Percentiles rank a stretch among this genome's conserved stretches.
Conservation (phyloP, 2,329 filamentous ascomycete genomes). For the Bimuria novae-zelandiae region DNA sequence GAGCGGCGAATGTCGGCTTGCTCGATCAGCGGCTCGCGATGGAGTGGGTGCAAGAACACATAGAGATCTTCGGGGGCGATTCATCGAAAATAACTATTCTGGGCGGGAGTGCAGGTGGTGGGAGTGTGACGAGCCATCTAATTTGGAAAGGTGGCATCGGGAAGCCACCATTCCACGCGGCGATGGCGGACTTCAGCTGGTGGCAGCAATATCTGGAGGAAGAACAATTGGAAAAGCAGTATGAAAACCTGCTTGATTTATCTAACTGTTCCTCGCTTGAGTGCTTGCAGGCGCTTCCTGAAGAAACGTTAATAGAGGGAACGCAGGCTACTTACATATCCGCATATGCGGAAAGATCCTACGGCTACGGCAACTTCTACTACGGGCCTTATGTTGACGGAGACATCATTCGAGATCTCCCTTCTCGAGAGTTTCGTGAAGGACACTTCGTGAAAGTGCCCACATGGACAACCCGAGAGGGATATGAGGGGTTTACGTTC, state of each 20-base stretch:
- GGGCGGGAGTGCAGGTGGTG: conserved; percentile 62
- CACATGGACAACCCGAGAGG: conserved; percentile 38
- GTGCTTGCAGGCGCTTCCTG: conserved; percentile 28
- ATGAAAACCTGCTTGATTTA: conserved; percentile 25
- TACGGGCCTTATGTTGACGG: conserved; percentile 45
- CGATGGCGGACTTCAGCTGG: conserved; percentile 43
- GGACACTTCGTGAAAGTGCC: conserved; percentile 45
- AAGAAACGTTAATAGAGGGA: conserved; percentile 17
- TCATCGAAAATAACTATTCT: conserved; percentile 61
- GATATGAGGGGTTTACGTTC: conserved; percentile 44
- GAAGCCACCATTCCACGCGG: conserved; percentile 44
- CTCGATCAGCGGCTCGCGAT: conserved; percentile 64
- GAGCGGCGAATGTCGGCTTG: conserved; percentile 64
- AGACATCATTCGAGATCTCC: conserved; percentile 36
- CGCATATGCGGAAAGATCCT: conserved; percentile 21
- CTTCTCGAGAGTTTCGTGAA: conserved; percentile 35
- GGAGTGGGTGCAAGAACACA: conserved; percentile 63
- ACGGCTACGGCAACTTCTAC: conserved; percentile 42
- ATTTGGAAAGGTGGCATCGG: conserved; percentile 40
- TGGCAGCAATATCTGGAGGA: conserved; percentile 42
- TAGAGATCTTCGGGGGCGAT: conserved; percentile 55
- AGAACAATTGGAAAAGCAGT: conserved; percentile 37
- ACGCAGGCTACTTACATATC: conserved; percentile 25
- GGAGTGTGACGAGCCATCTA: conserved; percentile 51
- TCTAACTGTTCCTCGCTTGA: conserved; percentile 32